These are phyloP conservation scores for Iberis pinnata DNA, from an alignment of 345 rosid genomes.

Conservation along the genomic window DNA sequence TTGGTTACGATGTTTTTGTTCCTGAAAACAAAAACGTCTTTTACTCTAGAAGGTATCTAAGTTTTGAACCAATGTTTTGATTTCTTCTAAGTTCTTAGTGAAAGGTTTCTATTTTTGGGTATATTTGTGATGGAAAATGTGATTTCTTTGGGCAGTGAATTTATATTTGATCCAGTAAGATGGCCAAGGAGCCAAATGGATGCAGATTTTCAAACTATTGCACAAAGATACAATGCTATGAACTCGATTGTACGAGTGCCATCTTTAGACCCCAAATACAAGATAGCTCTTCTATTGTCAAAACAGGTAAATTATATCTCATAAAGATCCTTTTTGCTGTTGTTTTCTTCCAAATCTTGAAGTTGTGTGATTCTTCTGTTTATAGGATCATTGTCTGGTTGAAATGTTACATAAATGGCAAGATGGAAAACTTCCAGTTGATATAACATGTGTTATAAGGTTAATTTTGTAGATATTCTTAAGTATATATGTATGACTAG, in stretches of 20 bases:
- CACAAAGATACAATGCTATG: constrained; percentile 47
- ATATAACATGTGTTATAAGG: constrained; percentile 89
- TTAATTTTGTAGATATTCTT: not conserved
- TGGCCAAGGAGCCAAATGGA: constrained; percentile 80
- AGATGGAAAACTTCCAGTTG: constrained; percentile 80
- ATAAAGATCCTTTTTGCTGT: not conserved
- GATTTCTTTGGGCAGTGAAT: constrained; percentile 33
- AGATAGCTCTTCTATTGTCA: constrained; percentile 71
- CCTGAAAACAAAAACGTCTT: constrained; percentile 70
- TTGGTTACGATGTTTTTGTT: constrained; percentile 81
- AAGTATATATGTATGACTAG: constrained; percentile 4
- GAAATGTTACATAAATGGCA: constrained; percentile 90
- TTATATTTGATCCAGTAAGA: constrained; percentile 60
- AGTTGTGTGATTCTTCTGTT: constrained; percentile 17
- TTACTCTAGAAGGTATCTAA: constrained; percentile 78
- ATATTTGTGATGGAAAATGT: constrained; percentile 16
- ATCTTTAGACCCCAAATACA: constrained; percentile 68
- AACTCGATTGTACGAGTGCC: constrained; percentile 82
- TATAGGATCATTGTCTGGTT: constrained; percentile 83
- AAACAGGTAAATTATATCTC: constrained; percentile 47
- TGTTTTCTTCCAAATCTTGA: not conserved
- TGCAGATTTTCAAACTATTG: constrained; percentile 58
- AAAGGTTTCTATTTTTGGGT: too few species aligned
- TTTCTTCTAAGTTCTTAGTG: too few species aligned
- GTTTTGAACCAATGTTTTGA: too few species aligned